Evolutionary conservation across 2,329 filamentous ascomycete genomes (phyloP).

Genomic region (Pezicula carpinea): DNA sequence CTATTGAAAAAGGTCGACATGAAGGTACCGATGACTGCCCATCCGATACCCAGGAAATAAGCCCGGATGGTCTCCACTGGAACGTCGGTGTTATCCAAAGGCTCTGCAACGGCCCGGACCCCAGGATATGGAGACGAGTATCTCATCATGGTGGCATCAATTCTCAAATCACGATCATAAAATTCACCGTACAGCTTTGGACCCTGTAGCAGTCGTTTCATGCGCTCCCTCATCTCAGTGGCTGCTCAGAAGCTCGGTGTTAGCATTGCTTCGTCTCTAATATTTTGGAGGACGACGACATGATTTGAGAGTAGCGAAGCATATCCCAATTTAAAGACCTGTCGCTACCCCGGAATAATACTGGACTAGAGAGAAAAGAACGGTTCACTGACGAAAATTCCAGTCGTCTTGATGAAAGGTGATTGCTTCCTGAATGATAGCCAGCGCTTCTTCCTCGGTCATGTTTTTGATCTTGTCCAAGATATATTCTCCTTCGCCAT

Average conservation of each 20-base stretch:
- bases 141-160: slow-evolving; percentile 32
- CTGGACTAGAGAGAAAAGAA: too few species aligned
- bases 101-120: slow-evolving; percentile 36
- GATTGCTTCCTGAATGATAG: slow-evolving; percentile 33
- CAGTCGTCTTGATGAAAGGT: slow-evolving; percentile 39
- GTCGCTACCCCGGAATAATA: too few species aligned
- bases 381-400: too few species aligned
- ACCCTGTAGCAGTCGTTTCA: slow-evolving; percentile 34
- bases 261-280: too few species aligned
- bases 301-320: too few species aligned
- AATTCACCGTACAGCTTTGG: slow-evolving; percentile 35
- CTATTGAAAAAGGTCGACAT: slow-evolving; percentile 38
- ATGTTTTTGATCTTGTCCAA: slow-evolving; percentile 37
- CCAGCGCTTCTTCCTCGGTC: slow-evolving; percentile 37
- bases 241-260: too few species aligned
- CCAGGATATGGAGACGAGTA: slow-evolving; percentile 39
- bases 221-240: slow-evolving; percentile 36
- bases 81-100: slow-evolving; percentile 30
- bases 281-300: too few species aligned
- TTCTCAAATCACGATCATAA: slow-evolving; percentile 36
- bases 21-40: slow-evolving; percentile 35
- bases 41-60: slow-evolving; percentile 37
- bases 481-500: slow-evolving; percentile 38
- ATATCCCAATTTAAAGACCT: too few species aligned
- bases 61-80: slow-evolving; percentile 38